Conservation (phyloP, 331 rosid species). For the Rosa hybrid region DNA sequence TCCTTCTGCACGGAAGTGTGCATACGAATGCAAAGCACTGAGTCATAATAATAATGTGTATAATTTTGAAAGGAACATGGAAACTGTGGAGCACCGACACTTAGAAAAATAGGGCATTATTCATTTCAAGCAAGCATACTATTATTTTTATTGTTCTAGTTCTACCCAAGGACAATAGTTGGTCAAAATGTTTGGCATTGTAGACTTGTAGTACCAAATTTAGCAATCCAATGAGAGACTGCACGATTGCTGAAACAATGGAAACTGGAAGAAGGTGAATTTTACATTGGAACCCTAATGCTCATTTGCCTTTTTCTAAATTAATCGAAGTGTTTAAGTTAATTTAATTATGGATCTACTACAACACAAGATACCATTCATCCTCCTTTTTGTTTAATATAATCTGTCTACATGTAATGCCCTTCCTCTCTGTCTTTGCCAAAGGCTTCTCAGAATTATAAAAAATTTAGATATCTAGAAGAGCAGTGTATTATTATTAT, state of each 20-base stretch:
- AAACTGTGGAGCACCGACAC: neutral
- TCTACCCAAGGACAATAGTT: neutral
- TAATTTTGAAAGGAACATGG: neutral
- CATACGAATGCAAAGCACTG: neutral
- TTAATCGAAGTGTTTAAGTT: neutral
- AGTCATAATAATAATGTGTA: neutral
- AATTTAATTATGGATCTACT: constrained; percentile 5
- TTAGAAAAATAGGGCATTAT: neutral
- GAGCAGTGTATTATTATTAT: neutral
- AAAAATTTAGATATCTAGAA: neutral
- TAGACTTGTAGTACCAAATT: neutral
- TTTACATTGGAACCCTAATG: neutral
- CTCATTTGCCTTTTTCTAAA: neutral
- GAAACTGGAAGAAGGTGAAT: constrained; percentile 1
- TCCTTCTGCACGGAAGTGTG: neutral
- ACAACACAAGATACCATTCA: neutral
- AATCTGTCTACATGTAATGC: neutral
- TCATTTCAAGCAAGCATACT: constrained; percentile 5
- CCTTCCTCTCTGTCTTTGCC: constrained; percentile 14
- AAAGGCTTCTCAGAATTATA: neutral
- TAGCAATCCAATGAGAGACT: constrained; percentile 2
- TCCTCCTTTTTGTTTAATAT: neutral
- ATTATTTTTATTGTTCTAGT: neutral
- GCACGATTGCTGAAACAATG: constrained; percentile 7
- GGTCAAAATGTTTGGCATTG: constrained; percentile 15